Conservation (phyloP, 1,284 basidiomycete genomes). For the Neolentinus lepideus region DNA sequence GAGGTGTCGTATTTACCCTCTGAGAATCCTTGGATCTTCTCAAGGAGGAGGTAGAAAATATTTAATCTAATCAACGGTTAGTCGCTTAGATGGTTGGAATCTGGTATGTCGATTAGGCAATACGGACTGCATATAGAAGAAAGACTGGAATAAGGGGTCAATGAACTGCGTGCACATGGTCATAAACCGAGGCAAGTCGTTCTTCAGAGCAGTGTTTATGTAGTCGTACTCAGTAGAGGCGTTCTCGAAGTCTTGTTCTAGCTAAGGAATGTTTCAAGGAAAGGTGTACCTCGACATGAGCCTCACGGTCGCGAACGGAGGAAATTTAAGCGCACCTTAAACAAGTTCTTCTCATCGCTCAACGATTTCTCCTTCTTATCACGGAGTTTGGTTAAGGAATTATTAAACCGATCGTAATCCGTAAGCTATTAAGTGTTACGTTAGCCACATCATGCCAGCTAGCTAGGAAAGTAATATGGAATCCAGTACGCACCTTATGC, state of each 20-base stretch:
- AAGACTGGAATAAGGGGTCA: constrained; percentile 94
- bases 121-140: constrained; percentile 98
- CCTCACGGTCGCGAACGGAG: background rate
- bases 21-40: constrained; percentile 86
- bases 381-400: constrained; percentile 88
- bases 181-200: constrained; percentile 91
- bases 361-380: constrained; percentile 97
- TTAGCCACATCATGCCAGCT: background rate
- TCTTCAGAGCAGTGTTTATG: constrained; percentile 90
- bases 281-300: background rate
- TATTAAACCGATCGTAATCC: constrained; percentile 96
- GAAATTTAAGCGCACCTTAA: constrained; percentile 57
- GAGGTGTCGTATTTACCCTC: constrained; percentile 79
- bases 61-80: constrained; percentile 56
- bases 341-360: constrained; percentile 90
- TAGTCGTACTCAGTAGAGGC: constrained; percentile 96
- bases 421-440: constrained; percentile 47
- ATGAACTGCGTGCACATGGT: constrained; percentile 85
- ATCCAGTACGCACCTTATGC: constrained; percentile 66
- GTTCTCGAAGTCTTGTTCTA: constrained; percentile 97
- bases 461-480: background rate
- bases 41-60: constrained; percentile 89
- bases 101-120: constrained; percentile 3
- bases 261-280: constrained; percentile 34
- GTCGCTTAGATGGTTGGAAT: constrained; percentile 4